Percentiles rank a stretch among this genome's conserved stretches.
phyloP scores from a whole-genome alignment of 495 filamentous ascomycete species.

The Hypomontagnella monticulosa region DNA sequence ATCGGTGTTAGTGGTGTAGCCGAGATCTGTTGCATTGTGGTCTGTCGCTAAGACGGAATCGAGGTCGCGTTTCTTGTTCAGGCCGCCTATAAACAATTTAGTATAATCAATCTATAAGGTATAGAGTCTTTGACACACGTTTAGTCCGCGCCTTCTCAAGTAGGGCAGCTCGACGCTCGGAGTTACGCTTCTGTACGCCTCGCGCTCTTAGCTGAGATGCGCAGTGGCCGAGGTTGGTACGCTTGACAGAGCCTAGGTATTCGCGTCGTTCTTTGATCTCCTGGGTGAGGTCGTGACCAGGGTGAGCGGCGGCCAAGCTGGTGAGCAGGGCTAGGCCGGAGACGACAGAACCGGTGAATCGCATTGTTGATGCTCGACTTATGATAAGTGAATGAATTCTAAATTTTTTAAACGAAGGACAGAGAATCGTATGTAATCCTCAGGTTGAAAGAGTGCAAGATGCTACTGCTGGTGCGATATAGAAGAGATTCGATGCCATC shows the following conservation, averaged over 20 bases:
- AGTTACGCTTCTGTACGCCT: constrained; percentile 55
- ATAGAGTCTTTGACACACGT: constrained; percentile 12
- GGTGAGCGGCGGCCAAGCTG: constrained; percentile 50
- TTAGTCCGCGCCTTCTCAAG: constrained; percentile 36
- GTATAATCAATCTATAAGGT: not conserved
- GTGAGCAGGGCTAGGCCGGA: constrained; percentile 18
- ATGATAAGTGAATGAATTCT: constrained; percentile 5
- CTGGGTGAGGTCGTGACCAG: constrained; percentile 58
- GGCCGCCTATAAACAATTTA: constrained; percentile 17
- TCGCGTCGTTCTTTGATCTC: constrained; percentile 58
- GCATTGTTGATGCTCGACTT: constrained; percentile 18
- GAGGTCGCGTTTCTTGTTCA: constrained; percentile 48
- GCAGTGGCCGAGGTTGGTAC: constrained; percentile 59
- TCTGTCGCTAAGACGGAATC: constrained; percentile 46
- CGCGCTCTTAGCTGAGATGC: constrained; percentile 60
- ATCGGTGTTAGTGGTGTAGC: constrained; percentile 56
- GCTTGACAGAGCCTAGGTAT: constrained; percentile 50
- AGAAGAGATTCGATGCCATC: constrained; percentile 4
- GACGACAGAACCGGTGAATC: constrained; percentile 18
- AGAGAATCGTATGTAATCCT: not conserved
- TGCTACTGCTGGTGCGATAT: constrained; percentile 1
- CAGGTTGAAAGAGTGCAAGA: constrained; percentile 8
- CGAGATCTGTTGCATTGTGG: constrained; percentile 51
- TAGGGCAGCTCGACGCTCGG: constrained; percentile 55
- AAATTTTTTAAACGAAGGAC: constrained; percentile 5